phyloP scores from a whole-genome alignment of 176 grass and related monocot genomes.

The Ensete glaucum region DNA sequence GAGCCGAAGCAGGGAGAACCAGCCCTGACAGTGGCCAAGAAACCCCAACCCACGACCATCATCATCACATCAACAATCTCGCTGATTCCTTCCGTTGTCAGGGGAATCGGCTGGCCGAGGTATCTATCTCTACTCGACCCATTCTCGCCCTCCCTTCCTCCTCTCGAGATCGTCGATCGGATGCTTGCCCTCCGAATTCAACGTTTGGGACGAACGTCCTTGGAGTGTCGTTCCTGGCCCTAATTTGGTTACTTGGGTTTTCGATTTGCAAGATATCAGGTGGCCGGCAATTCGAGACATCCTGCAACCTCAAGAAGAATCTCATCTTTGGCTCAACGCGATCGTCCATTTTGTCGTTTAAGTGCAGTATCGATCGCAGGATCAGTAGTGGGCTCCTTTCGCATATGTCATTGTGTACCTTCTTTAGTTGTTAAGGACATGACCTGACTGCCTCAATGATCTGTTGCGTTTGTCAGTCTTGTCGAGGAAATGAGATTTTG shows the following conservation, averaged over 20 bases:
- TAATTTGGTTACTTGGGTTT: background rate
- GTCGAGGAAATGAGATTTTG: no score
- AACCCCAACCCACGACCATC: background rate
- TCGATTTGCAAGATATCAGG: background rate
- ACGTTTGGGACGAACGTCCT: background rate
- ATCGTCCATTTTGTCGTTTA: background rate
- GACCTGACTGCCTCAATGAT: background rate
- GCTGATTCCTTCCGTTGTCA: conserved; percentile 33
- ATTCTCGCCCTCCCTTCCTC: background rate
- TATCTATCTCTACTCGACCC: conserved; percentile 16
- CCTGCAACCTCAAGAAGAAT: background rate
- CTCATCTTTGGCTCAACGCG: background rate
- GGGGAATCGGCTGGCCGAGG: conserved; percentile 65
- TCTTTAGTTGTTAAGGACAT: background rate
- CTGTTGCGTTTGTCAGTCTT: no score
- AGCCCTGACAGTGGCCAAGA: background rate
- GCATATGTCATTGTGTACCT: background rate
- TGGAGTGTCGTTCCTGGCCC: background rate
- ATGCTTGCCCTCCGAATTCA: background rate
- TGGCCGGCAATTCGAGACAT: background rate
- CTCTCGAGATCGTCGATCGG: background rate
- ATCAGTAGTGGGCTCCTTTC: no score
- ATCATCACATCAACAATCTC: conserved; percentile 8
- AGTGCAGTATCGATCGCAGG: no score
- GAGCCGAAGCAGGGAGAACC: background rate